Base-by-base conservation (phyloP, 768 basidiomycete genomes). In the Piloderma croceum region DNA sequence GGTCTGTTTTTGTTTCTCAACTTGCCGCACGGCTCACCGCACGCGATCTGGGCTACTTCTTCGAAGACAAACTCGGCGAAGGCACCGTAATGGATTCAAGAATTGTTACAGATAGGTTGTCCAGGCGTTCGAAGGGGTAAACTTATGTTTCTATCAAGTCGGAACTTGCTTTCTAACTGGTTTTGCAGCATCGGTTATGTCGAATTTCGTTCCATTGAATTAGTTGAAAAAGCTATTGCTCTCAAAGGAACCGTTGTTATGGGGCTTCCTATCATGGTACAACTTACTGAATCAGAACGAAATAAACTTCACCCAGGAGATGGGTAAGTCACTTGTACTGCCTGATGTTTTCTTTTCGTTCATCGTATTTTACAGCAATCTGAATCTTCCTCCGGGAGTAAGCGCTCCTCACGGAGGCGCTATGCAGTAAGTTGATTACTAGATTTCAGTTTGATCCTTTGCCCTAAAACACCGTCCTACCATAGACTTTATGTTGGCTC, bases 1-100 rank as follows among this genome's bases (percentile, higher is more conserved):
- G 96, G 63, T 97, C 96, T 54, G 90, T 97, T 51, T 98, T 98
- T 67, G 91, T 96, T 59, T 94, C 93, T 54, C 96, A 98, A 68
- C 82, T 99, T 60, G 90, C 96, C 54, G 91, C 92, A 46, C 84
- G 91, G 57, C 79, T 98, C 60, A 97, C 93, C 44, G 91, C 93
- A 53, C 81, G 91, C 60, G 96, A 99, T 70, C 71, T 99, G 65
- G 93, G 93, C 50, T 89, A 92, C 67, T 99, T 99, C 72, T 98
- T 99, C 58, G 94, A 98, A 71, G 88, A 94, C 59, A 90, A 93
- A 60, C 73, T 97, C 33, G 94, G 93, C 17, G 88, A 91, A 67
- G 83, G 84, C 25, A 80, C 87, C 15, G 96, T 99, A 6, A 83
- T 93, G 72, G 96, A 99, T 56, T 88, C 94, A 20, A 73, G 92